A percentile compares a stretch with the other conserved stretches of the same genome.
Evolutionary conservation across 306 rosid species (phyloP).

Genomic region (Vigna reflexopilosa): DNA sequence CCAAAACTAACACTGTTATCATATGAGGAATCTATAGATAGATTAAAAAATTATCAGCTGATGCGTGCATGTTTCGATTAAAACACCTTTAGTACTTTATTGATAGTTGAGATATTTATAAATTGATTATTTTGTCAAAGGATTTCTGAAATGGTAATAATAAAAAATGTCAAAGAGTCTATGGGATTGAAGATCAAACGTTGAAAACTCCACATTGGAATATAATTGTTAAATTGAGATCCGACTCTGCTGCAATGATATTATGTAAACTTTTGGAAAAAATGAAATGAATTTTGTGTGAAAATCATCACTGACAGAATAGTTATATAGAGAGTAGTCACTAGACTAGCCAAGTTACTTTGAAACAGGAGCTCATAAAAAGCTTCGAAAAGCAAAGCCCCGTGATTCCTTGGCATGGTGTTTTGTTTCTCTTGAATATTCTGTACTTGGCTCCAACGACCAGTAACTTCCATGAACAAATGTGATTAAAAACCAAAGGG

Average conservation of each 20-base stretch:
- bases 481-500: slow-evolving; percentile 40
- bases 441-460: slow-evolving; percentile 39
- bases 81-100: neutral
- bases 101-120: neutral
- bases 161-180: neutral
- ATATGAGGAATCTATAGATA: neutral
- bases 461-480: slow-evolving; percentile 48
- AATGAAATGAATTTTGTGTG: slow-evolving; percentile 39
- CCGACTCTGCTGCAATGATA: slow-evolving; percentile 44
- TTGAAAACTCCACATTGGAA: neutral
- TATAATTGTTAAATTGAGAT: slow-evolving; percentile 26
- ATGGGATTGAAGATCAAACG: slow-evolving; percentile 35
- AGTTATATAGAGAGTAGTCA: slow-evolving; percentile 58
- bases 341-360: slow-evolving; percentile 55
- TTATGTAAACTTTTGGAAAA: slow-evolving; percentile 45
- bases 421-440: slow-evolving; percentile 48
- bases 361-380: slow-evolving; percentile 53
- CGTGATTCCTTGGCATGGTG: slow-evolving; percentile 55
- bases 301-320: slow-evolving; percentile 63
- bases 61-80: neutral
- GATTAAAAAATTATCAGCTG: neutral
- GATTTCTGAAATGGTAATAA: too few species aligned
- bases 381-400: slow-evolving; percentile 58
- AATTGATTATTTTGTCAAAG: neutral
- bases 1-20: neutral